A percentile compares a stretch with the other conserved stretches of the same genome.
Evolutionary conservation across 2,329 filamentous ascomycete genomes (phyloP).

Genomic region (Gaeumannomyces tritici): DNA sequence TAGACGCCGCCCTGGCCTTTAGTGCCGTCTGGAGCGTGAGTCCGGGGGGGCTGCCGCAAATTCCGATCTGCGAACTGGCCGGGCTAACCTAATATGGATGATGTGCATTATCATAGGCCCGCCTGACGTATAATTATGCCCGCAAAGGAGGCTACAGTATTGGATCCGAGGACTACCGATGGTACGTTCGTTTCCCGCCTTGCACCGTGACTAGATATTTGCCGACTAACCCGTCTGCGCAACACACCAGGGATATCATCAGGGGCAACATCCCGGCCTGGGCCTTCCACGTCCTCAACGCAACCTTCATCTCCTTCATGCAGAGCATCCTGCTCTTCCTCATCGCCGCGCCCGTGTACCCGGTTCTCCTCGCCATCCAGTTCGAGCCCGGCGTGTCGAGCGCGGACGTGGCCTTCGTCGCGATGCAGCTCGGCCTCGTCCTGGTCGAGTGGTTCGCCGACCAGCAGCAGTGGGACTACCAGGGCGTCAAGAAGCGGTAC

Average conservation of each 20-base stretch:
- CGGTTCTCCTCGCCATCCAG: conserved; percentile 64
- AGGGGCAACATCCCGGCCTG: conserved; percentile 52
- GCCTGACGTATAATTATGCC: conserved; percentile 95
- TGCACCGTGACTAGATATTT: background rate
- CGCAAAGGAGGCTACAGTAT: conserved; percentile 83
- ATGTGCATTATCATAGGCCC: conserved; percentile 37
- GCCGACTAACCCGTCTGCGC: background rate
- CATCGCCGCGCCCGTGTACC: conserved; percentile 69
- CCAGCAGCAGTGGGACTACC: conserved; percentile 88
- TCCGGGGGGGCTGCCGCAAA: conserved; percentile 3
- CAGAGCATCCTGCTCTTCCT: conserved; percentile 77
- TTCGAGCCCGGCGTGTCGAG: conserved; percentile 40
- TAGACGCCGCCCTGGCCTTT: conserved; percentile 65
- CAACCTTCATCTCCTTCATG: conserved; percentile 76
- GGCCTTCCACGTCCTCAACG: conserved; percentile 76
- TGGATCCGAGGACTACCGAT: conserved; percentile 92
- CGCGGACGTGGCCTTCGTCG: conserved; percentile 38
- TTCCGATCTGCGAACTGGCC: no score
- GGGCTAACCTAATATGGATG: background rate
- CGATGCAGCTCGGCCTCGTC: conserved; percentile 38
- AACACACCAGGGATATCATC: conserved; percentile 56
- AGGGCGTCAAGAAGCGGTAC: conserved; percentile 71
- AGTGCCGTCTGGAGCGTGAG: conserved; percentile 73
- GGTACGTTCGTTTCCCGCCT: conserved; percentile 30
- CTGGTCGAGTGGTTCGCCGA: conserved; percentile 73